These are phyloP conservation scores for Thelonectria blattea DNA, from an alignment of 2,329 filamentous ascomycete genomes.

Conservation along the genomic window DNA sequence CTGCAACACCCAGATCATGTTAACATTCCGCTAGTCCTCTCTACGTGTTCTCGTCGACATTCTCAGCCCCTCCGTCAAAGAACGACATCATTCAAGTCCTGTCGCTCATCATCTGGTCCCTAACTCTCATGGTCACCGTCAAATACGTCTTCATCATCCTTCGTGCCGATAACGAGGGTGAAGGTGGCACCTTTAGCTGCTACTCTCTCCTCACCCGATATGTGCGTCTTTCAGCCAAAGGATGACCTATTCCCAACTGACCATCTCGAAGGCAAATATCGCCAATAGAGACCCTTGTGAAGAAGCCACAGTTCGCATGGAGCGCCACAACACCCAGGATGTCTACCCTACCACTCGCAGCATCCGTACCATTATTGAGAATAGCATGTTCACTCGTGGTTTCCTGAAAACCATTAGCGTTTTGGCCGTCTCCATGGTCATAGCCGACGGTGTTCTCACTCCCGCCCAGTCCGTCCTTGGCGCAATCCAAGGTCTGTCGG, in stretches of 20 bases:
- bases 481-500: conserved; percentile 66
- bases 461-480: conserved; percentile 72
- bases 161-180: conserved; percentile 69
- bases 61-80: conserved; percentile 57
- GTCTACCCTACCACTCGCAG: neutral
- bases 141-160: conserved; percentile 72
- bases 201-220: conserved; percentile 67
- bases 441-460: conserved; percentile 67
- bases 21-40: conserved; percentile 53
- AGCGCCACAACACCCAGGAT: conserved; percentile 5
- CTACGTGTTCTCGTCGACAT: conserved; percentile 71
- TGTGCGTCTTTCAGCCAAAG: conserved; percentile 34
- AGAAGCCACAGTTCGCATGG: conserved; percentile 38
- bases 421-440: conserved; percentile 69
- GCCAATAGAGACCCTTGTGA: conserved; percentile 59
- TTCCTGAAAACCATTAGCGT: conserved; percentile 66
- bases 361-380: conserved; percentile 62
- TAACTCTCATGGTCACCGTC: conserved; percentile 69
- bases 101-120: conserved; percentile 70
- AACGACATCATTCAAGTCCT: conserved; percentile 66
- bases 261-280: conserved; percentile 52
- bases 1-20: neutral
- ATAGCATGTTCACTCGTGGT: conserved; percentile 54
- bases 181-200: conserved; percentile 70
- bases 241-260: neutral